A percentile compares a stretch with the other conserved stretches of the same genome.
phyloP scores from a whole-genome alignment of 306 rosid species.

The Trifolium pratense region DNA sequence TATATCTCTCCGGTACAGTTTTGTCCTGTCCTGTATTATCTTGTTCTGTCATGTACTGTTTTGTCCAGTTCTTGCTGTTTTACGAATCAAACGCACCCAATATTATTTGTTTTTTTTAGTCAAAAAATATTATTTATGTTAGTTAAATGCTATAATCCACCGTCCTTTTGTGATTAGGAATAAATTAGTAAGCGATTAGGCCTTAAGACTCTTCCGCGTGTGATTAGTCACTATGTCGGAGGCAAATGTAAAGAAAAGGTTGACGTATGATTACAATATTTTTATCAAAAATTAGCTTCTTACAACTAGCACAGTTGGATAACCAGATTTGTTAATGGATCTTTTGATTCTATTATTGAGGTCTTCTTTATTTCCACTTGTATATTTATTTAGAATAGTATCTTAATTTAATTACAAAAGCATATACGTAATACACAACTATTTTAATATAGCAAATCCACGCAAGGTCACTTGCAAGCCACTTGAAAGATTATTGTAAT shows the following conservation, averaged over 20 bases:
- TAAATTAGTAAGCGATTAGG: constrained; percentile 42
- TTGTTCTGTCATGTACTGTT: too few species aligned
- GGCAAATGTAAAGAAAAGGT: constrained; percentile 43
- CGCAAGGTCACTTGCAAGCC: constrained; percentile 18
- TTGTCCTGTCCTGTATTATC: too few species aligned
- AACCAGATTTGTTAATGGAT: constrained; percentile 28
- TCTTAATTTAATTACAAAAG: neutral
- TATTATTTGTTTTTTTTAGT: too few species aligned
- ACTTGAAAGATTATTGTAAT: constrained; percentile 31
- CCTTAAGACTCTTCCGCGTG: constrained; percentile 48
- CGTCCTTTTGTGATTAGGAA: constrained; percentile 44
- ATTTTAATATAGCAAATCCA: constrained; percentile 33
- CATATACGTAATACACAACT: neutral
- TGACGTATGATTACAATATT: neutral
- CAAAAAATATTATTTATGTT: too few species aligned
- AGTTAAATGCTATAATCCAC: constrained; percentile 34
- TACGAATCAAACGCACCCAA: too few species aligned
- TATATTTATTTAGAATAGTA: neutral
- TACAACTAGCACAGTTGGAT: constrained; percentile 34
- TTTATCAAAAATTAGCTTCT: neutral
- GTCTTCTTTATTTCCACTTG: neutral
- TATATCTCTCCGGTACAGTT: too few species aligned
- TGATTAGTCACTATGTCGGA: constrained; percentile 35
- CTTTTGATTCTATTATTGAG: constrained; percentile 17
- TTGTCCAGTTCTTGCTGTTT: too few species aligned